phyloP scores from a whole-genome alignment of 176 grass and related monocot species.

The Paspalum vaginatum region DNA sequence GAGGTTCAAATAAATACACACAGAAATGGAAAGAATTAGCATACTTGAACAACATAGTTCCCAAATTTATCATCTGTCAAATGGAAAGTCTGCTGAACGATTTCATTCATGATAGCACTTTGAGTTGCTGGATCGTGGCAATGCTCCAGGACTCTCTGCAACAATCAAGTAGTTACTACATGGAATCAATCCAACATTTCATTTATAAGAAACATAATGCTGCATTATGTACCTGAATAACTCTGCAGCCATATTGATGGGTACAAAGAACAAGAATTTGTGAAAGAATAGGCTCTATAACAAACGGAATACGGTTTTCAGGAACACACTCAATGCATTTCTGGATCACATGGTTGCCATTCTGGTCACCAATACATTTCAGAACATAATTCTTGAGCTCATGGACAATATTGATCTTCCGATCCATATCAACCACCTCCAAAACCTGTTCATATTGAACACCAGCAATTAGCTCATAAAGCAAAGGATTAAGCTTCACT shows the following conservation, averaged over 20 bases:
- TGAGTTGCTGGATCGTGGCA: slow-evolving; percentile 68
- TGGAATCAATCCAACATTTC: not conserved
- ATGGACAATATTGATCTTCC: slow-evolving; percentile 76
- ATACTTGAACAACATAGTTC: slow-evolving; percentile 88
- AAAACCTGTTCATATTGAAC: slow-evolving; percentile 58
- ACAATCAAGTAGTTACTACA: slow-evolving; percentile 6
- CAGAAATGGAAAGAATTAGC: slow-evolving; percentile 11
- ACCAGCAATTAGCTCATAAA: slow-evolving; percentile 21
- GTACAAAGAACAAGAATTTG: slow-evolving; percentile 70
- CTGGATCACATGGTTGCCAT: slow-evolving; percentile 97
- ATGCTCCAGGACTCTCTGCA: slow-evolving; percentile 79
- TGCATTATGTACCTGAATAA: slow-evolving; percentile 74
- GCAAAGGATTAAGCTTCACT: slow-evolving; percentile 15
- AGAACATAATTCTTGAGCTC: slow-evolving; percentile 82
- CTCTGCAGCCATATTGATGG: slow-evolving; percentile 97
- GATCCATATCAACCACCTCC: slow-evolving; percentile 87
- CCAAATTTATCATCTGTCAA: slow-evolving; percentile 86
- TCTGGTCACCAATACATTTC: slow-evolving; percentile 88
- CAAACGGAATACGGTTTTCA: slow-evolving; percentile 80
- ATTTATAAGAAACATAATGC: not conserved
- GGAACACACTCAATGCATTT: slow-evolving; percentile 99
- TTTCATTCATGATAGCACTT: slow-evolving; percentile 71
- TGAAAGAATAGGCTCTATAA: slow-evolving; percentile 68
- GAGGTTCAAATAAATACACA: slow-evolving; percentile 2
- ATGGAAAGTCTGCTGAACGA: slow-evolving; percentile 56